phyloP scores from a whole-genome alignment of 331 rosid species.

The Erythrophleum ivorense region DNA sequence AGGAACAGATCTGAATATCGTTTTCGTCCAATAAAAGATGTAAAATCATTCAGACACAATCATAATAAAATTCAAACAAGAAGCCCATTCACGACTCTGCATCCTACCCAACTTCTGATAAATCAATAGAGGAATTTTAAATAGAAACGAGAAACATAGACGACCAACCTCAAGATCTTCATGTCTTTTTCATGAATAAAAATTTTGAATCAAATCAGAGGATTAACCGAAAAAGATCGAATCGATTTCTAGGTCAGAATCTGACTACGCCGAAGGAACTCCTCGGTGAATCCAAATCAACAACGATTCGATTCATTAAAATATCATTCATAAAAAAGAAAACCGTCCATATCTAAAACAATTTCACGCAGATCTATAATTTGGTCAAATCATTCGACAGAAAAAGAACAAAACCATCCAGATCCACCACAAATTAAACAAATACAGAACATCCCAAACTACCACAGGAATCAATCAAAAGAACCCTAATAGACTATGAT shows the following conservation, averaged over 20 bases:
- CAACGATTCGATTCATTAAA: neutral
- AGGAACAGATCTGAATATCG: neutral
- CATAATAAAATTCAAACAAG: neutral
- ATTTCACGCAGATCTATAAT: neutral
- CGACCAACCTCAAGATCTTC: neutral
- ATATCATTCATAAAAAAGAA: neutral
- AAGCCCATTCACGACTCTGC: neutral
- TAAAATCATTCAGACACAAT: neutral
- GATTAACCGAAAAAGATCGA: neutral
- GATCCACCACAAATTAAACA: neutral
- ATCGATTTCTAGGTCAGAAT: neutral
- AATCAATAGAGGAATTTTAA: neutral
- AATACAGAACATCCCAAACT: neutral
- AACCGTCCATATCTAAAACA: neutral
- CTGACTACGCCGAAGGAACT: neutral
- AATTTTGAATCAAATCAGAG: neutral
- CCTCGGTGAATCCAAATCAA: neutral
- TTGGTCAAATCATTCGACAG: neutral
- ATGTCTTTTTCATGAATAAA: neutral
- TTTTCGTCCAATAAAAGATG: neutral
- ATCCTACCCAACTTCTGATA: neutral
- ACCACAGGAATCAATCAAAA: neutral
- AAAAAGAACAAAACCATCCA: neutral
- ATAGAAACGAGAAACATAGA: neutral
- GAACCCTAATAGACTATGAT: neutral